phyloP scores from a whole-genome alignment of 1,284 basidiomycete species.

The Boletus smithii region DNA sequence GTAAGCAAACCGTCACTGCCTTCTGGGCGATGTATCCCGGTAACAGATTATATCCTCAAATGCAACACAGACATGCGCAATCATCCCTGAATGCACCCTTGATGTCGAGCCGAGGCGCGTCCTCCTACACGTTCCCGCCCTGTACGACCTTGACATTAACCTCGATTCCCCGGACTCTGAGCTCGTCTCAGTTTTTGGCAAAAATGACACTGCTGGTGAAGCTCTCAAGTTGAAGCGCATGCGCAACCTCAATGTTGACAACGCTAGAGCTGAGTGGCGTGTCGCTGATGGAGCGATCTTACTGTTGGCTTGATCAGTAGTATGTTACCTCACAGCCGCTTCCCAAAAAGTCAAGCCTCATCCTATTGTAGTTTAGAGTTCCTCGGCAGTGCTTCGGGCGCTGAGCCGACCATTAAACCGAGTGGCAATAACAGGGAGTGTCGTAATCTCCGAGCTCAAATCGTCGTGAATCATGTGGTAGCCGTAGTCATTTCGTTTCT shows the following conservation, averaged over 20 bases:
- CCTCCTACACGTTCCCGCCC: constrained; percentile 45
- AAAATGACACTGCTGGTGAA: constrained; percentile 20
- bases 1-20: constrained; percentile 36
- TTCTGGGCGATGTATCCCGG: constrained; percentile 7
- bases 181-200: constrained; percentile 33
- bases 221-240: constrained; percentile 51
- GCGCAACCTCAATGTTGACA: constrained; percentile 56
- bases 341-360: background rate
- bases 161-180: constrained; percentile 50
- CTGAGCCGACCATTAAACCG: background rate
- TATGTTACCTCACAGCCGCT: constrained; percentile 1
- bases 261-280: constrained; percentile 61
- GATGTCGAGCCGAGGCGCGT: constrained; percentile 60
- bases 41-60: constrained; percentile 6
- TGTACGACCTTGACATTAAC: constrained; percentile 53
- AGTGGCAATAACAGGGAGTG: background rate
- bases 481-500: constrained; percentile 3
- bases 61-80: constrained; percentile 41
- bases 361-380: background rate
- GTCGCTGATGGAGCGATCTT: constrained; percentile 49
- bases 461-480: constrained; percentile 1
- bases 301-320: constrained; percentile 35
- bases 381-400: constrained; percentile 6
- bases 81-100: constrained; percentile 47
- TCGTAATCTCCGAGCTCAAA: background rate